phyloP scores from a whole-genome alignment of 805 yeast species.

The Suhomyces vadensis region DNA sequence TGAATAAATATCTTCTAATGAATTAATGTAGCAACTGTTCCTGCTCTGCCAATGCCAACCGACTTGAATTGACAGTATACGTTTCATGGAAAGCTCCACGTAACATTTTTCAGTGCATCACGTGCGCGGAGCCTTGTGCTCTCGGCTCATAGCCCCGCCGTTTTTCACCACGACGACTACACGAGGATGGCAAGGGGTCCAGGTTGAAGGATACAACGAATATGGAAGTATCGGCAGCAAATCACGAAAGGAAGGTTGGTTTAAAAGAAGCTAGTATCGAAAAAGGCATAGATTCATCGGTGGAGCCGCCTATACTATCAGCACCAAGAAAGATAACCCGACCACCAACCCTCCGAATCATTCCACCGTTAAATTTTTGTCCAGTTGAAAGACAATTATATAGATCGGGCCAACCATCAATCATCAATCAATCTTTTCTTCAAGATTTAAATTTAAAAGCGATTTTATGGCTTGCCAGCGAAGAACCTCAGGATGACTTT shows the following conservation, averaged over 20 bases:
- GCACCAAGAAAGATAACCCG: constrained; percentile 26
- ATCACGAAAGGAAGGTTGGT: neutral
- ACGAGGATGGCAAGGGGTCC: neutral
- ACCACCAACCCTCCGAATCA: constrained; percentile 67
- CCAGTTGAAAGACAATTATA: constrained; percentile 89
- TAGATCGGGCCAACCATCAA: constrained; percentile 92
- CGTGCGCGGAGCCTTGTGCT: constrained; percentile 1
- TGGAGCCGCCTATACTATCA: neutral
- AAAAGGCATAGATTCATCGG: neutral
- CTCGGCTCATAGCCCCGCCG: neutral
- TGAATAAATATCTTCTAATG: no score
- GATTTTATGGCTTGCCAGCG: constrained; percentile 92
- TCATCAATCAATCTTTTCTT: constrained; percentile 86
- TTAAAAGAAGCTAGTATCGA: neutral
- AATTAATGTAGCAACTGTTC: no score
- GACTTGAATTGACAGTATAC: neutral
- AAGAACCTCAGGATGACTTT: constrained; percentile 90
- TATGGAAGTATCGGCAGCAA: neutral
- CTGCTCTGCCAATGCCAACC: no score
- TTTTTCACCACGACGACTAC: neutral
- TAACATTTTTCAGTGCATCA: neutral
- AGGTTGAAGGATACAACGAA: neutral
- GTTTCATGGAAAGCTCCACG: neutral
- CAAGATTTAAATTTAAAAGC: constrained; percentile 72
- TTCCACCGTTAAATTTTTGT: constrained; percentile 93